These are phyloP conservation scores for Quercus variabilis DNA, from an alignment of 306 rosid genomes.

Conservation along the genomic window DNA sequence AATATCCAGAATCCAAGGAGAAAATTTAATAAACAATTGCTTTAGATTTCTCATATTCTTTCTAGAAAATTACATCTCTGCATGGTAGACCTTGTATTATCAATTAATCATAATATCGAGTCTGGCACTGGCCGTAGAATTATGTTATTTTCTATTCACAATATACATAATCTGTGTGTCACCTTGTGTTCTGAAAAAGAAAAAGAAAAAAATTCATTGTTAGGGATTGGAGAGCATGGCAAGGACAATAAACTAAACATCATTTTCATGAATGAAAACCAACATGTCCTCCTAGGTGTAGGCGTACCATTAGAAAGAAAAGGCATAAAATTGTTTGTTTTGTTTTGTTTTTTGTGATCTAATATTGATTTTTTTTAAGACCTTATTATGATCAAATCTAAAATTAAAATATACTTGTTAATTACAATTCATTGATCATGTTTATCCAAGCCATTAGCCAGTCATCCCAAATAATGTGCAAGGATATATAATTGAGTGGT, in stretches of 20 bases:
- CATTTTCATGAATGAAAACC: background rate
- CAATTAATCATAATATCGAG: conserved; percentile 29
- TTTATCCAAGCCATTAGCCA: too few species aligned
- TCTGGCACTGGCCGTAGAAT: conserved; percentile 62
- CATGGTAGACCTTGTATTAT: conserved; percentile 45
- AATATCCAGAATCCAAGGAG: conserved; percentile 81
- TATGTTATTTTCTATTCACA: conserved; percentile 39
- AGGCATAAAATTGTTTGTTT: background rate
- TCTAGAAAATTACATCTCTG: conserved; percentile 14
- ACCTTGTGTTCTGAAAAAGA: conserved; percentile 27
- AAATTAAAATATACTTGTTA: background rate
- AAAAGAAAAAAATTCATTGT: conserved; percentile 19
- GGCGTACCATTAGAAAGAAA: background rate
- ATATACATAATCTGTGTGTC: conserved; percentile 5
- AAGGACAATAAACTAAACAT: background rate
- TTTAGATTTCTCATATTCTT: conserved; percentile 8
- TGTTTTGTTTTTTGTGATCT: background rate
- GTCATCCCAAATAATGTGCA: too few species aligned
- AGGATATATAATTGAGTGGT: background rate
- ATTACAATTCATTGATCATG: too few species aligned
- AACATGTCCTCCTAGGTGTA: background rate
- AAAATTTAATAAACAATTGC: conserved; percentile 31
- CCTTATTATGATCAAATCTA: background rate
- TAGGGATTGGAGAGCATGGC: background rate
- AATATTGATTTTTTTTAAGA: background rate